Percentiles rank a stretch among this genome's conserved stretches.
Conservation (phyloP, 768 basidiomycete species). For the Phallus indusiatus region DNA sequence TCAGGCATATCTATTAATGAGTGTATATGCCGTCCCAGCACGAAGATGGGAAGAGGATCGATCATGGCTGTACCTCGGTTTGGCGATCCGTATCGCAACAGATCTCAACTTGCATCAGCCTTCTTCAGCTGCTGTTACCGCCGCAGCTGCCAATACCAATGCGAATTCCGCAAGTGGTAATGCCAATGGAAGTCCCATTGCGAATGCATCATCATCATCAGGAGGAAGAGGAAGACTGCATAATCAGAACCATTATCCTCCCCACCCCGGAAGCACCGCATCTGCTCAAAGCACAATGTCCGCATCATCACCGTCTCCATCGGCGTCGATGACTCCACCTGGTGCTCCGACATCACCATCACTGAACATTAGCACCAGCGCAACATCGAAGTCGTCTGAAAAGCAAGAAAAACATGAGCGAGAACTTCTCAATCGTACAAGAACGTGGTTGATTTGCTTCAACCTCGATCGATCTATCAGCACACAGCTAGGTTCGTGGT, state of each 20-base stretch:
- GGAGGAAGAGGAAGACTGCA: too few relatives aligned
- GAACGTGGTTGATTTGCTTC: slow-evolving; percentile 90
- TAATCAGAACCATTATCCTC: too few relatives aligned
- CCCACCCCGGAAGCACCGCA: too few relatives aligned
- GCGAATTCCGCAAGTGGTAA: background rate
- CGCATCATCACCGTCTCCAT: too few relatives aligned
- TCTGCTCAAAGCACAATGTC: too few relatives aligned
- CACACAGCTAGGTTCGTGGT: slow-evolving; percentile 74
- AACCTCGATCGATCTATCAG: slow-evolving; percentile 82
- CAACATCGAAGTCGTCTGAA: slow-evolving; percentile 28
- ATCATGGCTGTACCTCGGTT: slow-evolving; percentile 82
- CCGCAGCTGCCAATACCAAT: slow-evolving; percentile 35
- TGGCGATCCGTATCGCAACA: slow-evolving; percentile 82
- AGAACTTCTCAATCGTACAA: slow-evolving; percentile 73
- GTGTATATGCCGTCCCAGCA: slow-evolving; percentile 70
- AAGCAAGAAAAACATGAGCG: slow-evolving; percentile 50
- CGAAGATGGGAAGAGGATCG: slow-evolving; percentile 84
- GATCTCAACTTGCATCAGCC: slow-evolving; percentile 80
- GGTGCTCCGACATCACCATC: too few relatives aligned
- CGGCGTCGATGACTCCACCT: too few relatives aligned
- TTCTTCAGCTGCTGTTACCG: slow-evolving; percentile 47
- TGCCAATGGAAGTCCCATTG: too few relatives aligned
- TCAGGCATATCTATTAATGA: slow-evolving; percentile 77
- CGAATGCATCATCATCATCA: too few relatives aligned
- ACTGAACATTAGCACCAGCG: slow-evolving; percentile 13